Evolutionary conservation across 2,329 filamentous ascomycete genomes (phyloP).

Genomic region (Niveomyces coronatus): DNA sequence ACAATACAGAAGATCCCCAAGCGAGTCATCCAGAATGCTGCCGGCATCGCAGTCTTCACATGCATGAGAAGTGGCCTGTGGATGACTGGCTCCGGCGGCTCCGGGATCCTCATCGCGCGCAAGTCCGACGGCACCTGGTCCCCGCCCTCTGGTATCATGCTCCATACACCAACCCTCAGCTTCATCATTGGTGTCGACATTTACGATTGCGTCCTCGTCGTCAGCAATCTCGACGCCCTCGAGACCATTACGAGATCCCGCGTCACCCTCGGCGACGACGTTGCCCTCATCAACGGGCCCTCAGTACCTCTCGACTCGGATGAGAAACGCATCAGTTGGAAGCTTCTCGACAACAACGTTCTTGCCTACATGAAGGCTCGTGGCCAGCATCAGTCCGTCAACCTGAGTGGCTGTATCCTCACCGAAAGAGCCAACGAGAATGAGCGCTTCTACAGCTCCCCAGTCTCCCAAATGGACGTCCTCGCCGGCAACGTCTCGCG

Average conservation of each 20-base stretch:
- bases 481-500: slow-evolving; percentile 46
- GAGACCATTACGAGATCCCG: slow-evolving; percentile 73
- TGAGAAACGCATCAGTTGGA: slow-evolving; percentile 41
- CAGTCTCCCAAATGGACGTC: slow-evolving; percentile 44
- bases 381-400: slow-evolving; percentile 44
- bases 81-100: slow-evolving; percentile 84
- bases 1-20: slow-evolving; percentile 74
- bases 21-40: slow-evolving; percentile 77
- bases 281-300: slow-evolving; percentile 67
- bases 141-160: slow-evolving; percentile 78
- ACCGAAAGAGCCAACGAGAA: slow-evolving; percentile 49
- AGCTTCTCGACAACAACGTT: slow-evolving; percentile 43
- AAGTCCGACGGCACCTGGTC: slow-evolving; percentile 85
- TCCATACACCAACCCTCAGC: slow-evolving; percentile 80
- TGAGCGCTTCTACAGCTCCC: slow-evolving; percentile 44
- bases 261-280: slow-evolving; percentile 72
- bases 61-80: slow-evolving; percentile 91
- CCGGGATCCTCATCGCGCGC: slow-evolving; percentile 74
- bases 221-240: slow-evolving; percentile 76
- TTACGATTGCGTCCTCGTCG: slow-evolving; percentile 89
- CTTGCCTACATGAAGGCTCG: slow-evolving; percentile 49
- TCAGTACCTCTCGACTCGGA: slow-evolving; percentile 46
- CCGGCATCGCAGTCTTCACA: slow-evolving; percentile 86
- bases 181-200: slow-evolving; percentile 90
- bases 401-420: slow-evolving; percentile 45